Evolutionary conservation across 2,329 filamentous ascomycete species (phyloP).

Genomic region (Calonectria pseudoturangicola): DNA sequence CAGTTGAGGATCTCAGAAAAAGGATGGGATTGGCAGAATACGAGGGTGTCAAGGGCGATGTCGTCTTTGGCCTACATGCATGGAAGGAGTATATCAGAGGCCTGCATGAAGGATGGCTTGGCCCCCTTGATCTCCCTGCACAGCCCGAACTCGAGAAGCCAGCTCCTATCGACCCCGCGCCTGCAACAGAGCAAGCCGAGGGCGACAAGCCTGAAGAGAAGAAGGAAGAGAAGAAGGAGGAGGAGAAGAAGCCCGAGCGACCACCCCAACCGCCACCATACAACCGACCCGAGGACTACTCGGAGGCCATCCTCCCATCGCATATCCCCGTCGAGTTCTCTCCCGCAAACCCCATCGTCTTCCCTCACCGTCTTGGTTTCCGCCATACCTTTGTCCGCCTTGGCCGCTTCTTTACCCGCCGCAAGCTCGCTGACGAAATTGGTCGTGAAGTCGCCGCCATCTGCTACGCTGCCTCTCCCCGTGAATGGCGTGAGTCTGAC

Average conservation of each 20-base stretch:
- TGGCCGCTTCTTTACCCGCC: constrained; percentile 90
- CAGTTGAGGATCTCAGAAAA: constrained; percentile 78
- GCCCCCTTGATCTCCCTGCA: constrained; percentile 81
- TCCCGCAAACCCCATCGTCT: constrained; percentile 82
- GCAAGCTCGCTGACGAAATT: constrained; percentile 89
- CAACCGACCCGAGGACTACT: constrained; percentile 84
- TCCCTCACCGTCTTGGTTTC: constrained; percentile 95
- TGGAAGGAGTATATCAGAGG: constrained; percentile 99
- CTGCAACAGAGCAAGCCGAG: constrained; percentile 48
- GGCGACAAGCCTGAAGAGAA: constrained; percentile 65
- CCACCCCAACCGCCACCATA: constrained; percentile 82
- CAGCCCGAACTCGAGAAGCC: constrained; percentile 55
- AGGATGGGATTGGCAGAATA: constrained; percentile 82
- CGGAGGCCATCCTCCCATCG: constrained; percentile 77
- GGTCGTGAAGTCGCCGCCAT: constrained; percentile 91
- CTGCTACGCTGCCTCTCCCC: constrained; percentile 79
- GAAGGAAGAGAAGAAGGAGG: constrained; percentile 62
- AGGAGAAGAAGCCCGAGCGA: constrained; percentile 73
- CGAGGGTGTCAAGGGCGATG: constrained; percentile 85
- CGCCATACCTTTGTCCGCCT: constrained; percentile 90
- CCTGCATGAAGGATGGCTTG: constrained; percentile 96
- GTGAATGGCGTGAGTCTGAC: constrained; percentile 69
- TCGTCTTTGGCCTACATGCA: constrained; percentile 91
- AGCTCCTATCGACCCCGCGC: constrained; percentile 51
- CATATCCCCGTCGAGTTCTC: constrained; percentile 82